phyloP scores from a whole-genome alignment of 2,329 filamentous ascomycete genomes.

The Saccharata proteae region DNA sequence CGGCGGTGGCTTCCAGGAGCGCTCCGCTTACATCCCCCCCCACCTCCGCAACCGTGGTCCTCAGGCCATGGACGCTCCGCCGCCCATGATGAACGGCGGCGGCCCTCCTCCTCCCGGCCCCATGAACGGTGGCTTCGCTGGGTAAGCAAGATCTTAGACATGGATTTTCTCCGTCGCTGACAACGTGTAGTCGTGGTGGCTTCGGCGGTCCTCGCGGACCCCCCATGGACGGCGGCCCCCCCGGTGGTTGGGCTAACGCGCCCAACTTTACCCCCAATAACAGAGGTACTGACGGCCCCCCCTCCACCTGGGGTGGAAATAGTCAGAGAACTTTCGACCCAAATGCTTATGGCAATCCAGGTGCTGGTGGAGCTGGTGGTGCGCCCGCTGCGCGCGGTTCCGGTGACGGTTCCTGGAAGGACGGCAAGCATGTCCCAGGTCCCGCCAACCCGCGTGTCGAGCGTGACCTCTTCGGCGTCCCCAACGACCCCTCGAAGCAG shows the following conservation, averaged over 20 bases:
- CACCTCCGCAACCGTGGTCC: conserved; percentile 51
- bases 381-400: conserved; percentile 59
- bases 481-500: conserved; percentile 88
- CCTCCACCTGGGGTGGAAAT: conserved; percentile 24
- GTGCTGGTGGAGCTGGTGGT: conserved; percentile 34
- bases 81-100: conserved; percentile 30
- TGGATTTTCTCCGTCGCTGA: not conserved
- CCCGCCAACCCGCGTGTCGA: conserved; percentile 80
- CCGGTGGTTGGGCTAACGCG: conserved; percentile 44
- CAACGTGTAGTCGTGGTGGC: conserved; percentile 3
- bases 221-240: conserved; percentile 43
- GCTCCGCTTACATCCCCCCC: conserved; percentile 73
- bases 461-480: conserved; percentile 85
- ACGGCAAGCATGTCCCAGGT: conserved; percentile 91
- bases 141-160: no score
- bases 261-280: conserved; percentile 41
- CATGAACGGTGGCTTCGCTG: conserved; percentile 36
- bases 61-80: conserved; percentile 26
- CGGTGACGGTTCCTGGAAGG: conserved; percentile 91
- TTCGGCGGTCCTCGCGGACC: conserved; percentile 31
- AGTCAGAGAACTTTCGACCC: conserved; percentile 44
- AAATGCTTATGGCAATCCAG: conserved; percentile 48
- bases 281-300: conserved; percentile 24
- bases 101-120: conserved; percentile 24
- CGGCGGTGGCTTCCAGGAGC: conserved; percentile 36